These are phyloP conservation scores for Cladochytrium replicatum DNA, from an alignment of 192 early-diverging fungal species.

Conservation along the genomic window DNA sequence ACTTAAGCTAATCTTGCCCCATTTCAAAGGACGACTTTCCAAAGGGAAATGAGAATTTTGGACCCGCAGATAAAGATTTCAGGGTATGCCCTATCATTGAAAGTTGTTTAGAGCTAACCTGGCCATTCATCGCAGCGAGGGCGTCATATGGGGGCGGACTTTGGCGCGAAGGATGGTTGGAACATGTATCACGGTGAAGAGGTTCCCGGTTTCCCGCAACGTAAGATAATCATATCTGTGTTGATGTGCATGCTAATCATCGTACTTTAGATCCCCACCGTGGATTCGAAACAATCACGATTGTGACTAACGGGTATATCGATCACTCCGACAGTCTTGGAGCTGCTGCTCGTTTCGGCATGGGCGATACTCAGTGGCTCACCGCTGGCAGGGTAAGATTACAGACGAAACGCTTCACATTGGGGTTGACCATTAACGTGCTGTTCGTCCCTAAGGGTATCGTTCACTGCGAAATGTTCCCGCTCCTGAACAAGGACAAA, in stretches of 20 bases:
- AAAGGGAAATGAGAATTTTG: slow-evolving; percentile 14
- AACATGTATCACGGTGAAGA: slow-evolving; percentile 21
- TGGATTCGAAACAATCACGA: slow-evolving; percentile 45
- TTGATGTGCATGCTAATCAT: no score
- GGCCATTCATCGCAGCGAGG: no score
- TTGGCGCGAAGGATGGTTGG: slow-evolving; percentile 1
- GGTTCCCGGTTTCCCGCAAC: slow-evolving; percentile 22
- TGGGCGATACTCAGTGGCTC: slow-evolving; percentile 43
- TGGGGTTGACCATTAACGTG: no score
- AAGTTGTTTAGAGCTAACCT: no score
- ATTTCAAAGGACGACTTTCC: slow-evolving; percentile 25
- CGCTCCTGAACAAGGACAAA: slow-evolving; percentile 25
- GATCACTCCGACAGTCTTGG: slow-evolving; percentile 39
- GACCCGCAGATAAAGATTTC: no score
- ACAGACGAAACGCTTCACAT: no score
- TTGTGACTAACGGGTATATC: slow-evolving; percentile 30
- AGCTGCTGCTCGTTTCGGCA: slow-evolving; percentile 28
- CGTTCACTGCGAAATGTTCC: slow-evolving; percentile 36
- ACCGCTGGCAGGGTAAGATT: slow-evolving; percentile 40
- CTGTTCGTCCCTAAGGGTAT: no score
- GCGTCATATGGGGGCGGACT: slow-evolving; percentile 16
- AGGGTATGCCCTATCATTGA: slow-evolving; percentile 12
- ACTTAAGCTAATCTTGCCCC: no score
- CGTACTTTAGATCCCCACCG: slow-evolving; percentile 46
- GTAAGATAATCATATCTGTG: no score